Conservation (phyloP, 352 stramenopile species). For the Globisporangium irregulare region DNA sequence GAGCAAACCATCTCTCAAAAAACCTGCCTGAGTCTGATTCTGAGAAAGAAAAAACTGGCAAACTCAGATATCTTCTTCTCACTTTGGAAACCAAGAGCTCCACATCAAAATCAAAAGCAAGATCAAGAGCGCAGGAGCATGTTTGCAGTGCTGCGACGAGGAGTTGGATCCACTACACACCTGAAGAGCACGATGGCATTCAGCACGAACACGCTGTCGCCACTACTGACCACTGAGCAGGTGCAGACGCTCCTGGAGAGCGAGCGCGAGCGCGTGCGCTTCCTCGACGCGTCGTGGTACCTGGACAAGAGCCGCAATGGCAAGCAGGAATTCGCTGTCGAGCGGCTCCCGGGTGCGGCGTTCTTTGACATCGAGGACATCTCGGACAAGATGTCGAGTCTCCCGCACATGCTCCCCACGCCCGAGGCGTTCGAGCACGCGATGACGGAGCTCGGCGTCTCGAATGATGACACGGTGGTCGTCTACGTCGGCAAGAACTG, state of each 20-base stretch:
- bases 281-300: constrained; percentile 83
- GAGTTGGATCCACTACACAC: neutral
- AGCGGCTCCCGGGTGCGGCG: constrained; percentile 73
- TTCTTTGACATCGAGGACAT: constrained; percentile 94
- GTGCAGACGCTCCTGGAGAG: constrained; percentile 32
- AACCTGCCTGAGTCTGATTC: neutral
- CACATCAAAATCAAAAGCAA: neutral
- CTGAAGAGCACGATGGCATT: constrained; percentile 8
- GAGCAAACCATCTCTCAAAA: neutral
- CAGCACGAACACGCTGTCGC: constrained; percentile 21
- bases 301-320: constrained; percentile 72
- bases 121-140: neutral
- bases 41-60: neutral
- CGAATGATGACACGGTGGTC: constrained; percentile 68
- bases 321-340: constrained; percentile 46
- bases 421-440: constrained; percentile 61
- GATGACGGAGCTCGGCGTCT: constrained; percentile 64
- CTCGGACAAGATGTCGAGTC: constrained; percentile 56
- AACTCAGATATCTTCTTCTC: neutral
- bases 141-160: constrained; percentile 5
- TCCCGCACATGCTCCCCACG: constrained; percentile 85
- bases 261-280: constrained; percentile 38
- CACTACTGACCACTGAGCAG: constrained; percentile 58
- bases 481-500: constrained; percentile 82
- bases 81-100: neutral